Conservation (phyloP, 192 early-diverging fungal species). For the Chytriomyces confervae region DNA sequence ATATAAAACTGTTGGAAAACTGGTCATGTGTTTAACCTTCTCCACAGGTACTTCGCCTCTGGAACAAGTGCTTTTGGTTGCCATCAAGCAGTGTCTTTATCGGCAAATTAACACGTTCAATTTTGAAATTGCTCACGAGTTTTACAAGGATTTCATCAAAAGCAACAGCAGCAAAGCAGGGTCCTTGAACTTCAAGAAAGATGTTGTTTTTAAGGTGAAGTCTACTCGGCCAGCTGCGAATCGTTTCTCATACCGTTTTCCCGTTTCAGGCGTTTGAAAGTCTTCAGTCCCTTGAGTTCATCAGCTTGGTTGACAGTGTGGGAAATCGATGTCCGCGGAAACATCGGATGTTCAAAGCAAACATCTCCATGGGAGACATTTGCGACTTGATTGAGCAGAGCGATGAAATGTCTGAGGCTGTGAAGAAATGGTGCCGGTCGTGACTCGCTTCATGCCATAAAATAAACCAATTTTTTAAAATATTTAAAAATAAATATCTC, state of each 20-base stretch:
- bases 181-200: constrained; percentile 74
- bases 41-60: constrained; percentile 73
- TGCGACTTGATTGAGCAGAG: constrained; percentile 33
- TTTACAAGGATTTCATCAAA: constrained; percentile 81
- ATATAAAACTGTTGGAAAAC: not conserved
- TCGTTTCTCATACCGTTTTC: not conserved
- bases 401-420: constrained; percentile 34
- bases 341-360: constrained; percentile 78
- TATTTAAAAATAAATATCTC: not conserved
- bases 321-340: constrained; percentile 77
- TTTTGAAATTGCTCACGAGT: constrained; percentile 94
- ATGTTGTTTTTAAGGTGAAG: constrained; percentile 80
- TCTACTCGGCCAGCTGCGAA: not conserved
- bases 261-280: constrained; percentile 77
- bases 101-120: constrained; percentile 77
- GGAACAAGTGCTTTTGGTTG: constrained; percentile 78
- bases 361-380: constrained; percentile 33
- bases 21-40: not conserved
- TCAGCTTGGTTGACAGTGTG: constrained; percentile 58
- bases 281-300: constrained; percentile 70
- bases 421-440: constrained; percentile 36
- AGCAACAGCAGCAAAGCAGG: constrained; percentile 20
- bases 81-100: constrained; percentile 74
- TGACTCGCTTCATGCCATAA: too few species aligned
- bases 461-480: too few species aligned